Evolutionary conservation across 306 rosid genomes (phyloP).

Genomic region (Glycine tomentella): DNA sequence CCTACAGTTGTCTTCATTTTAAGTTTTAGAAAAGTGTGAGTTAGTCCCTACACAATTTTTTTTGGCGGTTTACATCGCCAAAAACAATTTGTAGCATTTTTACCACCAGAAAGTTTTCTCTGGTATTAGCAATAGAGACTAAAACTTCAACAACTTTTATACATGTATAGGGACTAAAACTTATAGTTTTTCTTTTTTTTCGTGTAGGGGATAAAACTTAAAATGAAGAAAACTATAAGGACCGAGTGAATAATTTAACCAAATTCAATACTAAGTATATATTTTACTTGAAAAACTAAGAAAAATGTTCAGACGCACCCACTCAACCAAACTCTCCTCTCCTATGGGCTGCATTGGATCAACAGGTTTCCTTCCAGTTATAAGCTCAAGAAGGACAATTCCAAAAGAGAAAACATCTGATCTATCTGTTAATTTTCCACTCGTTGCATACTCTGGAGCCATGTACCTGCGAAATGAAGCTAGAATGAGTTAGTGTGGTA

Average conservation of each 20-base stretch:
- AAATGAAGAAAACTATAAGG: background rate
- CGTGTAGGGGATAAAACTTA: background rate
- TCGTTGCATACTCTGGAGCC: slow-evolving; percentile 98
- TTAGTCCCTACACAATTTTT: background rate
- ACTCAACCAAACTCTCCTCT: slow-evolving; percentile 97
- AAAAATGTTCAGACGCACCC: slow-evolving; percentile 68
- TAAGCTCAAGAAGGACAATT: slow-evolving; percentile 87
- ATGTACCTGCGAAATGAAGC: slow-evolving; percentile 66
- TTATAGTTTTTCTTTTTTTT: too few species aligned
- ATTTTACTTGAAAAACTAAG: slow-evolving; percentile 32
- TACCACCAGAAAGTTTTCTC: background rate
- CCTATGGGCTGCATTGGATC: slow-evolving; percentile 84
- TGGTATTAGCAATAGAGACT: background rate
- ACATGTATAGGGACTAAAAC: too few species aligned
- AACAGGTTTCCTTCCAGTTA: slow-evolving; percentile 91
- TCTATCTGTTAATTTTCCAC: slow-evolving; percentile 93
- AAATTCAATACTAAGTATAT: background rate
- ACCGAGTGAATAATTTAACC: background rate
- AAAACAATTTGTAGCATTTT: background rate
- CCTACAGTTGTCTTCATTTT: background rate
- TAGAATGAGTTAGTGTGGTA: slow-evolving; percentile 14
- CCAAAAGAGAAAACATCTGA: slow-evolving; percentile 98
- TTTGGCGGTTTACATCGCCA: background rate
- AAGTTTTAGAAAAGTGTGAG: too few species aligned
- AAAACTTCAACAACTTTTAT: too few species aligned